Base-by-base conservation (phyloP, 805 yeast genomes). In the Pichia rugopelliculosa region DNA sequence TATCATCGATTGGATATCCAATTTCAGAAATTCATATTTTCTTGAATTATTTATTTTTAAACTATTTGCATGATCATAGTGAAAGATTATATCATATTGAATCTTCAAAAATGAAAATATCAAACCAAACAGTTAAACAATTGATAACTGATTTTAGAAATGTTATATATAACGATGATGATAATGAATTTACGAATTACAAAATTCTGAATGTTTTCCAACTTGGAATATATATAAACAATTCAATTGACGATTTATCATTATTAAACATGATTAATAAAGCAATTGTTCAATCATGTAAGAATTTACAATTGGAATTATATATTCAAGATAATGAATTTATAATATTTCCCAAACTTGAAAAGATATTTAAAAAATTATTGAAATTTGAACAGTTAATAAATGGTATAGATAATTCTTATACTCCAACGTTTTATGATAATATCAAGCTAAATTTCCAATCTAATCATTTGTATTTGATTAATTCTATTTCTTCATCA, bases 81-180 rank as follows among this genome's bases (percentile, higher is more conserved):
- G 46, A 43, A n/a, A 37, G 25, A 37, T 37, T 43, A 11, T 43
- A 22, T 26, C 26, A 38, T n/a, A 43, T 27, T 33, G 41, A 17
- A 21, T 8, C 7, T 6, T 10, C 34, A 6, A 30, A n/a, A 15
- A 30, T 30, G 34, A 30, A 30, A n/a, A 3, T 30, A 15, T 15
- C 34, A 6, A 30, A 30, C n/a, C 17, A 30, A 30, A 30, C 34
- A 7, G 34, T 30, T 30, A 30, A 30, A n/a, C 17, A 6, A 30
- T n/a, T 30, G 5, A 15, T n/a, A 5, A 8, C 4, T 6, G 34
- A 30, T n/a, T 30, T 30, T 30, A 15, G 9, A n/a, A n/a, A 5
- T 15, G 34, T 15, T 2, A 15, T 30, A n/a, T 8, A 15, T 5
- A 8, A 30, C 2, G 34, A 30, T 12, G n/a, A 4, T n/a, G 7